Conservation (phyloP, 345 rosid genomes). For the Dimocarpus longan region DNA sequence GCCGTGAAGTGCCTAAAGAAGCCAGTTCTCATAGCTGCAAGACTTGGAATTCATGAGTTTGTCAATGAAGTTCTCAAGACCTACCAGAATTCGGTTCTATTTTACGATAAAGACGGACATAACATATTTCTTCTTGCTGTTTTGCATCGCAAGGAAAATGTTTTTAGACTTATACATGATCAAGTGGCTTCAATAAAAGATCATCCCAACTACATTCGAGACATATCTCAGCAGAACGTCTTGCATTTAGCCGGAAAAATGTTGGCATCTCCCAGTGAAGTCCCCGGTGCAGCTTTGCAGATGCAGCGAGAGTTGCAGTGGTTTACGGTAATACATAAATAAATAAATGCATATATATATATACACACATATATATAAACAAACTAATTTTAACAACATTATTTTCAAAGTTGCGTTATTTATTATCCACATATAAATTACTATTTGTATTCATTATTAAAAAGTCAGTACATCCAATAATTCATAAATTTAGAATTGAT, state of each 20-base stretch:
- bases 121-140: slow-evolving; percentile 18
- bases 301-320: slow-evolving; percentile 14
- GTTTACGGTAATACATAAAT: background rate
- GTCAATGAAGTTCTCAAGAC: background rate
- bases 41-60: background rate
- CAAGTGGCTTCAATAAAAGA: slow-evolving; percentile 10
- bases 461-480: no score
- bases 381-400: no score
- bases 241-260: slow-evolving; percentile 16
- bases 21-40: background rate
- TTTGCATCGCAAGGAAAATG: slow-evolving; percentile 9
- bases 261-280: background rate
- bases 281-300: slow-evolving; percentile 26
- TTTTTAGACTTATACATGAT: slow-evolving; percentile 9
- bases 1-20: background rate
- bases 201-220: background rate
- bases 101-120: background rate
- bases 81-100: background rate
- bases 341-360: background rate
- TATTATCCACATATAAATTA: no score
- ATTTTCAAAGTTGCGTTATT: no score
- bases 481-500: no score
- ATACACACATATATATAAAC: no score
- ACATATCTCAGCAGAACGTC: background rate
- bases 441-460: no score